Evolutionary conservation across 768 basidiomycete genomes (phyloP).

Genomic region (Dendrothele bispora): DNA sequence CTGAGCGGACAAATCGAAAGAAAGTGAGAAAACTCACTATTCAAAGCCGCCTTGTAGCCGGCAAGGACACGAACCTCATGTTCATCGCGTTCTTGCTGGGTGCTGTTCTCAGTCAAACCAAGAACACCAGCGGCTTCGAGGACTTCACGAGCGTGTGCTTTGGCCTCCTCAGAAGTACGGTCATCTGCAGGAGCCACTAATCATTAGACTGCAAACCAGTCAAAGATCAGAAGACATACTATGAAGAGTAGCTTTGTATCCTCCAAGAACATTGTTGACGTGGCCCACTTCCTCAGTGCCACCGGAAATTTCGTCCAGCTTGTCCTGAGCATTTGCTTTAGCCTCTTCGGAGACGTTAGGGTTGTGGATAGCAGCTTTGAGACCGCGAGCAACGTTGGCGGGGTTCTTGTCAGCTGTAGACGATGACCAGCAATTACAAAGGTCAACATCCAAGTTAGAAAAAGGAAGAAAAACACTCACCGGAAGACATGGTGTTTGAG

Average conservation of each 20-base stretch:
- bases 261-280: constrained; percentile 7
- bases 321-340: constrained; percentile 45
- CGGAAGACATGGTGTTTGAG: no score
- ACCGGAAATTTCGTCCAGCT: constrained; percentile 37
- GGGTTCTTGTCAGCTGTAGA: no score
- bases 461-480: no score
- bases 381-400: constrained; percentile 50
- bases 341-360: constrained; percentile 57
- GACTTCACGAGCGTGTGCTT: constrained; percentile 14
- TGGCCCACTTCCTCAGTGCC: constrained; percentile 7
- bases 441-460: no score
- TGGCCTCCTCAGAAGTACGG: constrained; percentile 10
- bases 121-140: constrained; percentile 11
- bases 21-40: constrained; percentile 17
- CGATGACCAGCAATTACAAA: no score
- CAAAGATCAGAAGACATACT: background rate
- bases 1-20: background rate
- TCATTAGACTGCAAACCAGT: background rate
- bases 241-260: constrained; percentile 13
- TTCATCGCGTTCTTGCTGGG: constrained; percentile 9
- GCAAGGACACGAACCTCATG: constrained; percentile 13
- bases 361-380: constrained; percentile 60
- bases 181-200: constrained; percentile 4
- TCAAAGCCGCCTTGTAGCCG: constrained; percentile 30
- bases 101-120: background rate